phyloP scores from a whole-genome alignment of 768 basidiomycete genomes.

The Pholiota conissans region DNA sequence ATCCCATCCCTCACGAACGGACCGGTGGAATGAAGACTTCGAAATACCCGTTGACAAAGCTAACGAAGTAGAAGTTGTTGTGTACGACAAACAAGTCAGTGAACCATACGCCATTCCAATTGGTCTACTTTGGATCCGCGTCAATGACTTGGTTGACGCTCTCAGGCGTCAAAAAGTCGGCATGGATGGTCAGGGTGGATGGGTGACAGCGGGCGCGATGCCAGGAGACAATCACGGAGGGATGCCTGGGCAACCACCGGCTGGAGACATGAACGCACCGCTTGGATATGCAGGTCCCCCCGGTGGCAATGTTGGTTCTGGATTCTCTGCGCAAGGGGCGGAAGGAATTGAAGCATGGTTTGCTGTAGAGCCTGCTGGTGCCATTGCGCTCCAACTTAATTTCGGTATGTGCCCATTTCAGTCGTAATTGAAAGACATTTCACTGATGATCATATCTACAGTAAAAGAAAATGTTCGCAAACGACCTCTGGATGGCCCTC shows the following conservation, averaged over 20 bases:
- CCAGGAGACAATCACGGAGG: conserved; percentile 53
- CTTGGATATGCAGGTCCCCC: conserved; percentile 47
- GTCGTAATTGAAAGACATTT: conserved; percentile 5
- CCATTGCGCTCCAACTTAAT: conserved; percentile 82
- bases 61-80: conserved; percentile 95
- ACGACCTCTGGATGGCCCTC: conserved; percentile 85
- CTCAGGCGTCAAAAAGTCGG: conserved; percentile 89
- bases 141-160: conserved; percentile 93
- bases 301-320: conserved; percentile 31
- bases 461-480: conserved; percentile 98
- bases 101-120: conserved; percentile 85
- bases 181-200: conserved; percentile 86
- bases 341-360: conserved; percentile 98
- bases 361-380: conserved; percentile 95
- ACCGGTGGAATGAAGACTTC: conserved; percentile 98
- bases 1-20: conserved; percentile 90
- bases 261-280: conserved; percentile 49
- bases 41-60: conserved; percentile 97
- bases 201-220: conserved; percentile 96
- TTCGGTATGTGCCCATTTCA: conserved; percentile 66
- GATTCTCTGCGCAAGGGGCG: conserved; percentile 34
- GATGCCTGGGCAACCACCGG: conserved; percentile 28
- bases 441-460: conserved; percentile 31
- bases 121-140: conserved; percentile 92
- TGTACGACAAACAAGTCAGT: conserved; percentile 89